Percentiles rank a stretch among this genome's conserved stretches.
phyloP scores from a whole-genome alignment of 2,329 filamentous ascomycete species.

The Aureobasidium sp. region DNA sequence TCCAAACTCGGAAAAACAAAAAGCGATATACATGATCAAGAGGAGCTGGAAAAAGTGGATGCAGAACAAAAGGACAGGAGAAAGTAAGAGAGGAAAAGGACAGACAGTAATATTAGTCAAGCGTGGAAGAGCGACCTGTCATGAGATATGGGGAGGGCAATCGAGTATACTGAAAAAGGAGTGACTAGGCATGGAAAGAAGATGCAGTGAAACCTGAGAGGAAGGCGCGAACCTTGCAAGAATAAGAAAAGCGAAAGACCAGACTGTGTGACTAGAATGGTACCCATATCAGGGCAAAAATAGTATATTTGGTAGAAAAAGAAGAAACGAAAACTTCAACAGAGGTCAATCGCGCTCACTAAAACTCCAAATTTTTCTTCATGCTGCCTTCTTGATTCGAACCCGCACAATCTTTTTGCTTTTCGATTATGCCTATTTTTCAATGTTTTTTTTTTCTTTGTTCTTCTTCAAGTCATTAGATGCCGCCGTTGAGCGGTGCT shows the following conservation, averaged over 20 bases:
- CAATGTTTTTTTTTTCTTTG: not conserved
- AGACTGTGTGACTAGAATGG: not conserved
- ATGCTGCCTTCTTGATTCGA: not conserved
- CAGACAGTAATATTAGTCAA: not conserved
- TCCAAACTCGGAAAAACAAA: not conserved
- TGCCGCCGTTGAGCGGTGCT: conserved; percentile 41
- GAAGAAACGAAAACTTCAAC: not conserved
- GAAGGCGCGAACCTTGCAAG: not conserved
- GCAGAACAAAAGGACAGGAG: not conserved
- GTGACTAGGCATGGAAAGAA: not conserved
- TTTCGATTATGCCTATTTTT: not conserved
- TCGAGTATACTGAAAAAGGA: not conserved
- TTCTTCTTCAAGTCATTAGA: conserved; percentile 5
- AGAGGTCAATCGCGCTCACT: not conserved
- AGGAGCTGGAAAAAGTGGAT: not conserved
- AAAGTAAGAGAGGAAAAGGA: not conserved
- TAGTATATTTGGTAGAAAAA: not conserved
- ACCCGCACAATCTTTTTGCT: not conserved
- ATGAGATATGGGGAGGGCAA: not conserved
- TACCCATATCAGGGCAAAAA: not conserved
- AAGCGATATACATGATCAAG: no score
- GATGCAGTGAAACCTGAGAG: not conserved
- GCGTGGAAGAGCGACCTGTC: not conserved
- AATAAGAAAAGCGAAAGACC: not conserved
- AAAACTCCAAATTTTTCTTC: conserved; percentile 5